Percentiles rank a stretch among this genome's conserved stretches.
Evolutionary conservation across 495 filamentous ascomycete genomes (phyloP).

Genomic region (Barbatosphaeria neglecta): DNA sequence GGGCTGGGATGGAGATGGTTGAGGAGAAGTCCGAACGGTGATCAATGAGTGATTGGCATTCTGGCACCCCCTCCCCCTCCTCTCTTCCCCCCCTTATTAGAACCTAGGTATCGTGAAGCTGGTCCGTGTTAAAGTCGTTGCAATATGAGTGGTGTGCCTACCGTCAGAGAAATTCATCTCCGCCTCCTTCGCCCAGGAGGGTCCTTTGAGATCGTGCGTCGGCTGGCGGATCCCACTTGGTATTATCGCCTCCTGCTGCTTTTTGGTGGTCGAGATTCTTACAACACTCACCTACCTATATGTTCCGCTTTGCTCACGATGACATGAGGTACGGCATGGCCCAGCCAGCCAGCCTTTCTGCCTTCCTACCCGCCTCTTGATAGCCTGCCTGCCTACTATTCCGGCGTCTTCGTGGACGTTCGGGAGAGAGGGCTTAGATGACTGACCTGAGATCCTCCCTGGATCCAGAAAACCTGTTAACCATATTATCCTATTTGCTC

Average conservation of each 20-base stretch:
- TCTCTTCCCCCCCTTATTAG: too few species aligned
- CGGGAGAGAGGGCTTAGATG: too few species aligned
- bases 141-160: not conserved
- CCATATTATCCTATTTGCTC: slow-evolving; percentile 2
- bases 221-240: too few species aligned
- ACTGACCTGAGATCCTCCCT: not conserved
- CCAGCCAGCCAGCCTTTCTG: too few species aligned
- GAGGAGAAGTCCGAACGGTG: not conserved
- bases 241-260: too few species aligned
- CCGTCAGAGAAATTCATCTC: not conserved
- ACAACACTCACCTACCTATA: too few species aligned
- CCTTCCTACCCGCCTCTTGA: too few species aligned
- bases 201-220: not conserved
- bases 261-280: too few species aligned
- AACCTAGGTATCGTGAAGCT: not conserved
- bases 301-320: not conserved
- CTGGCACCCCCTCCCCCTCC: not conserved
- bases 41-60: not conserved
- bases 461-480: not conserved
- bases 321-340: not conserved
- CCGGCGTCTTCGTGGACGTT: too few species aligned
- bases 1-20: too few species aligned
- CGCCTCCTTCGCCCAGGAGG: not conserved
- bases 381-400: not conserved
- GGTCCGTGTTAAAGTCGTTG: not conserved